Conservation (phyloP, 208 protist genomes). For the Leishmania lainsoni region DNA sequence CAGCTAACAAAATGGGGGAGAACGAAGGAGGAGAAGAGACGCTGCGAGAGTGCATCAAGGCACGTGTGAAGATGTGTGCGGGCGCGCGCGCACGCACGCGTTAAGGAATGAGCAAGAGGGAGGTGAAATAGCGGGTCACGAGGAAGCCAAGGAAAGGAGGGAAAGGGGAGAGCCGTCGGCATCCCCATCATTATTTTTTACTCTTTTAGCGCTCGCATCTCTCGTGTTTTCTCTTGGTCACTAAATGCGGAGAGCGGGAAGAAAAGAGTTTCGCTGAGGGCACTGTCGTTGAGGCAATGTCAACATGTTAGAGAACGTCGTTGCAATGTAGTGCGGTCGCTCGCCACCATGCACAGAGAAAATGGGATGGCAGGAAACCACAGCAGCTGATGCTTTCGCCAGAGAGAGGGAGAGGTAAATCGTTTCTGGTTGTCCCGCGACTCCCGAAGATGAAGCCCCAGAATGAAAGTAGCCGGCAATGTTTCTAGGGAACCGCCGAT, state of each 20-base stretch:
- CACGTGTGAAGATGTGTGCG: neutral
- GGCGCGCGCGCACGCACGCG: neutral
- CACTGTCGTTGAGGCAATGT: neutral
- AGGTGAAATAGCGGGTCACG: neutral
- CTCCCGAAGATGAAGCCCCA: neutral
- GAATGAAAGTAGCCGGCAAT: neutral
- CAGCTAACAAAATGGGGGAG: neutral
- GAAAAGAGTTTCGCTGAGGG: neutral
- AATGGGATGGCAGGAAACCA: neutral
- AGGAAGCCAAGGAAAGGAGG: neutral
- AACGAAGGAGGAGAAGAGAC: neutral
- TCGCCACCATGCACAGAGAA: neutral
- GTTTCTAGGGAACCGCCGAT: neutral
- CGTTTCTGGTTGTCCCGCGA: neutral
- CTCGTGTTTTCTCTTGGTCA: neutral
- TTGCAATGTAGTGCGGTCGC: neutral
- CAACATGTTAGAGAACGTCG: neutral
- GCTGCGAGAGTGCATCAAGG: neutral
- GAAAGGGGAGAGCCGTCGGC: neutral
- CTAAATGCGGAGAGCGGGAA: neutral
- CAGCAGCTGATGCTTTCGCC: neutral
- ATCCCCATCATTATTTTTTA: neutral
- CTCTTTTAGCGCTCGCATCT: neutral
- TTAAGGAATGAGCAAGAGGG: neutral
- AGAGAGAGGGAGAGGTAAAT: neutral